Evolutionary conservation across 2,329 filamentous ascomycete genomes (phyloP).

Genomic region (Ciborinia camelliae): DNA sequence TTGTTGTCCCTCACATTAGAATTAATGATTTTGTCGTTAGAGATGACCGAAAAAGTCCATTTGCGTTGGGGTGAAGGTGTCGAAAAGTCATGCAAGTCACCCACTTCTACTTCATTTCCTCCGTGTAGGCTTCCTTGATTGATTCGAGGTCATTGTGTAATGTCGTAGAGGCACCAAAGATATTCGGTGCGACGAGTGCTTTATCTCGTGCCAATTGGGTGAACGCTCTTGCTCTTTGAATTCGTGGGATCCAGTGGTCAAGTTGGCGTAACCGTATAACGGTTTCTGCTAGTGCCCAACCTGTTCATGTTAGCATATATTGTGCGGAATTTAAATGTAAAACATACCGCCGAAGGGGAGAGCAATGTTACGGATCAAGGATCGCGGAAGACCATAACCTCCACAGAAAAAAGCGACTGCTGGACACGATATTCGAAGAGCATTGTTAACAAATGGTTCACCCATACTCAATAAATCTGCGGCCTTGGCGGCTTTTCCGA

Average conservation of each 20-base stretch:
- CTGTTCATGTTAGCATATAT: constrained; percentile 11
- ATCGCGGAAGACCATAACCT: constrained; percentile 30
- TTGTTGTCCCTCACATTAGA: neutral
- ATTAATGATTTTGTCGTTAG: constrained; percentile 6
- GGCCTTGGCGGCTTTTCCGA: constrained; percentile 29
- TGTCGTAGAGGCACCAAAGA: neutral
- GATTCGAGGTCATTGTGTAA: neutral
- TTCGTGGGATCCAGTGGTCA: constrained; percentile 14
- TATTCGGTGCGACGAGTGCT: neutral
- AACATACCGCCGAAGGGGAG: constrained; percentile 27
- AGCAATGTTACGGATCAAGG: constrained; percentile 26
- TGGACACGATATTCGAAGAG: constrained; percentile 24
- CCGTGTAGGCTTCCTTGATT: neutral
- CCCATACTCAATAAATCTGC: constrained; percentile 25
- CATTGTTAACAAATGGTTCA: constrained; percentile 25
- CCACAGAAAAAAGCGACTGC: constrained; percentile 27
- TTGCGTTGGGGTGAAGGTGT: neutral
- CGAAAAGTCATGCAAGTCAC: neutral
- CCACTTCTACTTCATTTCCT: neutral
- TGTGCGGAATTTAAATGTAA: too few relatives aligned
- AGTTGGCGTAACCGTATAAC: constrained; percentile 9
- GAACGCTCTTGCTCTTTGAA: constrained; percentile 10
- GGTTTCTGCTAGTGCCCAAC: constrained; percentile 15
- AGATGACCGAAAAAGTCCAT: neutral
- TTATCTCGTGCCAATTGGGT: constrained; percentile 18